Conservation (phyloP, 2,329 filamentous ascomycete species). For the Pseudogymnoascus sp. region DNA sequence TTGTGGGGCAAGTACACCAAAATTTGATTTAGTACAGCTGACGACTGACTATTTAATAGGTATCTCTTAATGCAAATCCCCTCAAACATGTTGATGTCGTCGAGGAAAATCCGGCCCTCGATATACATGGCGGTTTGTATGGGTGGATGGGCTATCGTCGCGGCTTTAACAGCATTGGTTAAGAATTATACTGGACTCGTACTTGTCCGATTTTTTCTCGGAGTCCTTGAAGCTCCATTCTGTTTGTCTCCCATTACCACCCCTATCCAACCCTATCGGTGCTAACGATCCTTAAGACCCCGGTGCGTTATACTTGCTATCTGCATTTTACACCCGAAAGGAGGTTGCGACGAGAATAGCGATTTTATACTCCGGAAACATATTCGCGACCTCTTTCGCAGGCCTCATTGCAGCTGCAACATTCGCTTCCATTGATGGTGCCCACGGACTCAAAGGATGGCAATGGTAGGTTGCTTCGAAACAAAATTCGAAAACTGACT, state of each 20-base stretch:
- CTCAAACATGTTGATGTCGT: slow-evolving; percentile 38
- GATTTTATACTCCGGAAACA: slow-evolving; percentile 32
- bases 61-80: slow-evolving; percentile 43
- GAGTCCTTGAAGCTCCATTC: slow-evolving; percentile 28
- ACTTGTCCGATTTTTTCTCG: slow-evolving; percentile 32
- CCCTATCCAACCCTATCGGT: too few species aligned
- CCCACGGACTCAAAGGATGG: slow-evolving; percentile 34
- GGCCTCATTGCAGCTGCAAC: slow-evolving; percentile 35
- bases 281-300: background rate
- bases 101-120: slow-evolving; percentile 29
- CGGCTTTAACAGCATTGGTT: slow-evolving; percentile 30
- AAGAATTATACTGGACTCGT: slow-evolving; percentile 33
- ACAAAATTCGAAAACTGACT: background rate
- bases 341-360: slow-evolving; percentile 33
- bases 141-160: slow-evolving; percentile 35
- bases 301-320: slow-evolving; percentile 30
- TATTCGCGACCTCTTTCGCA: slow-evolving; percentile 33
- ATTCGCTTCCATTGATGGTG: slow-evolving; percentile 24
- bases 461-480: slow-evolving; percentile 24
- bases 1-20: slow-evolving; percentile 35
- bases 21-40: background rate
- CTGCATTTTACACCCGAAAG: slow-evolving; percentile 30
- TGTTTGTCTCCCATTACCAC: slow-evolving; percentile 14
- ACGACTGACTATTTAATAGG: slow-evolving; percentile 9
- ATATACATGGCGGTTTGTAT: slow-evolving; percentile 29